phyloP scores from a whole-genome alignment of 192 early-diverging fungal genomes.

The Dissophora globulifera region DNA sequence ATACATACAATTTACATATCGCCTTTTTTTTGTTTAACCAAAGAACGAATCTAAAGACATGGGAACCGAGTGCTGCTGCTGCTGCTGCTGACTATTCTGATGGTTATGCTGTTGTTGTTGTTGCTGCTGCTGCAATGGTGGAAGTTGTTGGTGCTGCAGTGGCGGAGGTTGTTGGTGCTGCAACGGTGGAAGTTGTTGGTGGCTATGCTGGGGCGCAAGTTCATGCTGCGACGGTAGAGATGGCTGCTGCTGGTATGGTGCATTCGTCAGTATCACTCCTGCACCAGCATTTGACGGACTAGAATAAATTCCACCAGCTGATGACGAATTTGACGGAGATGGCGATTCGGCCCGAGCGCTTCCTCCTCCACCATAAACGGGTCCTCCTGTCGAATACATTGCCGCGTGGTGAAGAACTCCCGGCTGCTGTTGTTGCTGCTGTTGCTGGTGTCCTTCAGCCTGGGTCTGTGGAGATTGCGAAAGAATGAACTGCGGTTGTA shows the following conservation, averaged over 20 bases:
- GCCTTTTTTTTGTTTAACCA: too few relatives aligned
- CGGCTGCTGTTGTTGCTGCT: background rate
- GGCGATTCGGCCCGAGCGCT: too few relatives aligned
- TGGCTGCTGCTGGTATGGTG: background rate
- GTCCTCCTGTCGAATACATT: too few relatives aligned
- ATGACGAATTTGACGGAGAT: too few relatives aligned
- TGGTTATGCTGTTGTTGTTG: background rate
- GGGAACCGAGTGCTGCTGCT: background rate
- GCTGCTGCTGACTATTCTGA: conserved; percentile 1
- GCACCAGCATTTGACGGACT: too few relatives aligned
- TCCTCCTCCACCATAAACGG: too few relatives aligned
- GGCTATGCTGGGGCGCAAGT: background rate
- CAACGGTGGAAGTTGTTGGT: background rate
- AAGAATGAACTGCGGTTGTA: too few relatives aligned
- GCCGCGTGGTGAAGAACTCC: too few relatives aligned
- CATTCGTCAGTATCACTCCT: too few relatives aligned
- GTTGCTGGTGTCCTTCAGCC: background rate
- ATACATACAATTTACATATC: too few relatives aligned
- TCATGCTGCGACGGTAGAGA: background rate
- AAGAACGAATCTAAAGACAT: conserved; percentile 11
- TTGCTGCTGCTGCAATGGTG: conserved; percentile 4
- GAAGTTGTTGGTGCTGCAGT: conserved; percentile 8
- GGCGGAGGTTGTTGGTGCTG: background rate
- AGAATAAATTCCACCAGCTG: too few relatives aligned
- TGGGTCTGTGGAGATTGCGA: too few relatives aligned